Base-by-base conservation (phyloP, 768 basidiomycete species). In the Thelephora ganbajun region DNA sequence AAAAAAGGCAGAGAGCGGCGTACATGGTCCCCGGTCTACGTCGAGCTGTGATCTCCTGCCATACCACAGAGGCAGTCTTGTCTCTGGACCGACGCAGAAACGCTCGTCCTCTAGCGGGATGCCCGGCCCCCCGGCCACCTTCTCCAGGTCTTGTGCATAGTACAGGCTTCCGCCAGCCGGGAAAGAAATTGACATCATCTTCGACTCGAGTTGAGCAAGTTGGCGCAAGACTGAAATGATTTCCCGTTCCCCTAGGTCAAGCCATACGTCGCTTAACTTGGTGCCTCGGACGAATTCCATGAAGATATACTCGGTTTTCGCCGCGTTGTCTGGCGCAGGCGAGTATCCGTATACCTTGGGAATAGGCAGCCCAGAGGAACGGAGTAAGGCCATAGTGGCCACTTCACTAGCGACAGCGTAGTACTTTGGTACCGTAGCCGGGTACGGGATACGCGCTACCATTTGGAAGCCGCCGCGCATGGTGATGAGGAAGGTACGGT, bases 401-500 rank as follows among this genome's bases (percentile, higher is more conserved):
- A 55, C 57, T 49, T 58, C 57, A 35, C 56, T 56, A 39, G 57
- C 57, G 42, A 57, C 30, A 47, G 52, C 48, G 50, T 47, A 55
- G 43, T 11, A 50, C 20, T 58, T 54, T 18, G 57, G 57, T 13
- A 50, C 50, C 36, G 50, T 51, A 14, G 49, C 16, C 7, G 57
- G 57, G 50, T 57, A 58, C 33, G 57, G 57, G 35, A 58, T 48
- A 13, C 57, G 57, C 2, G 57, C 57, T 5, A 57, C 52, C 35
- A 58, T 6, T 36, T 46, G 43, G 49, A 58, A 57, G 45, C 50
- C 57, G 43, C 23, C 36, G 35, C 37, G 50, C 54, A 64, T 46
- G 35, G 58, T 59, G 50, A 64, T 54, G 47, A 63, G 55, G 49
- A 64, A 64, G 41, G 54, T 55, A 42, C 59, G 60, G 47, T 63